phyloP scores from a whole-genome alignment of 73 alveolate genomes.

The Paramecium bursaria region DNA sequence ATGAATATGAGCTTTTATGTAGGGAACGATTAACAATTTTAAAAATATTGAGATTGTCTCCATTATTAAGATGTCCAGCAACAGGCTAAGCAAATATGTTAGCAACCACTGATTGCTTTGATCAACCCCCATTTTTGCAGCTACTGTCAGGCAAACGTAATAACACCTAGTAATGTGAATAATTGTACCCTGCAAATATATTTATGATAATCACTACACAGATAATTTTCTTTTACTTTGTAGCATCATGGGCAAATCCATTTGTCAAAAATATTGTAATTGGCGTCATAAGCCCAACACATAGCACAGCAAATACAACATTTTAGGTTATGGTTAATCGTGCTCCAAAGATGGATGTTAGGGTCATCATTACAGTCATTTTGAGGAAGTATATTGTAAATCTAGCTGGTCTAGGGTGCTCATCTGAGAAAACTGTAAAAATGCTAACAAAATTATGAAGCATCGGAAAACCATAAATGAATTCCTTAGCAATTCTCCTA shows the following conservation, averaged over 20 bases:
- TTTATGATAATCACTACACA: neutral
- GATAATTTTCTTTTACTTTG: too few species aligned
- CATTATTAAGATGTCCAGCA: neutral
- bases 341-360: neutral
- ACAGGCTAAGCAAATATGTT: neutral
- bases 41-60: neutral
- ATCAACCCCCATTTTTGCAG: neutral
- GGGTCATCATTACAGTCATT: neutral
- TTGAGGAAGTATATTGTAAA: neutral
- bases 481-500: neutral
- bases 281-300: neutral
- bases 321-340: neutral
- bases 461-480: neutral
- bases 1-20: neutral
- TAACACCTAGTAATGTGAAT: neutral
- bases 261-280: neutral
- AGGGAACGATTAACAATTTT: neutral
- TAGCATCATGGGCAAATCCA: neutral
- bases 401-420: neutral
- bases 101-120: neutral
- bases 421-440: neutral
- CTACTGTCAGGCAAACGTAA: neutral
- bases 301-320: neutral
- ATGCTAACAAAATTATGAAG: neutral
- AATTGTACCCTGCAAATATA: neutral